These are phyloP conservation scores for Colletotrichum scovillei DNA, from an alignment of 2,329 filamentous ascomycete species.

Conservation along the genomic window DNA sequence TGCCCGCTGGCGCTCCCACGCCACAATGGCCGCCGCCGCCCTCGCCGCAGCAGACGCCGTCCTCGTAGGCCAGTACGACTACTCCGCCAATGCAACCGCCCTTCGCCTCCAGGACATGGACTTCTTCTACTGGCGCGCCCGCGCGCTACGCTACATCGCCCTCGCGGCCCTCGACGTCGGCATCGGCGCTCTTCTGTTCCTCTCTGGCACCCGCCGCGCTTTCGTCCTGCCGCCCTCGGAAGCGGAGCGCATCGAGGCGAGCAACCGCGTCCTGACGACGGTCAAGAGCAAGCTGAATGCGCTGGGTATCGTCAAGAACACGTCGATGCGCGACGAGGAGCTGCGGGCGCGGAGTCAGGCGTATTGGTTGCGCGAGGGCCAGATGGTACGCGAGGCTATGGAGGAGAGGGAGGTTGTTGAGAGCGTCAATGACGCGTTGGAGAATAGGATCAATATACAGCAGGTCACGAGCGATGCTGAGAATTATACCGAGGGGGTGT, in stretches of 20 bases:
- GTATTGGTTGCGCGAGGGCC: constrained; percentile 86
- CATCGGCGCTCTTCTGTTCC: constrained; percentile 76
- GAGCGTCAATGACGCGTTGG: constrained; percentile 75
- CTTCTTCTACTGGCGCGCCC: constrained; percentile 77
- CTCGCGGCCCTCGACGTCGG: constrained; percentile 74
- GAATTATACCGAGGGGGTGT: constrained; percentile 62
- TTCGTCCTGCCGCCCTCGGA: constrained; percentile 72
- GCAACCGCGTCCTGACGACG: constrained; percentile 66
- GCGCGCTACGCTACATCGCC: constrained; percentile 69
- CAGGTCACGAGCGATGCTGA: constrained; percentile 73
- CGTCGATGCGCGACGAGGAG: constrained; percentile 77
- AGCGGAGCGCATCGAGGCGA: constrained; percentile 73
- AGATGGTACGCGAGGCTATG: constrained; percentile 79
- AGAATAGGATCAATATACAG: constrained; percentile 71
- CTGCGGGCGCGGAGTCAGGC: constrained; percentile 73
- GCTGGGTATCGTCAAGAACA: constrained; percentile 82
- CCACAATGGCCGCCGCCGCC: constrained; percentile 71
- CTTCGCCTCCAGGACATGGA: constrained; percentile 73
- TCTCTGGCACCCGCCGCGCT: constrained; percentile 83
- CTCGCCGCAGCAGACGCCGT: constrained; percentile 75
- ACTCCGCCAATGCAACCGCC: constrained; percentile 72
- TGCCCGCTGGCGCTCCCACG: constrained; percentile 75
- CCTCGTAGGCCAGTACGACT: constrained; percentile 72
- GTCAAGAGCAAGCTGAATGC: constrained; percentile 77
- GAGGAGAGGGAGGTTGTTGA: constrained; percentile 82